Evolutionary conservation across 2,329 filamentous ascomycete genomes (phyloP).

Genomic region (Ophiostoma sp.): DNA sequence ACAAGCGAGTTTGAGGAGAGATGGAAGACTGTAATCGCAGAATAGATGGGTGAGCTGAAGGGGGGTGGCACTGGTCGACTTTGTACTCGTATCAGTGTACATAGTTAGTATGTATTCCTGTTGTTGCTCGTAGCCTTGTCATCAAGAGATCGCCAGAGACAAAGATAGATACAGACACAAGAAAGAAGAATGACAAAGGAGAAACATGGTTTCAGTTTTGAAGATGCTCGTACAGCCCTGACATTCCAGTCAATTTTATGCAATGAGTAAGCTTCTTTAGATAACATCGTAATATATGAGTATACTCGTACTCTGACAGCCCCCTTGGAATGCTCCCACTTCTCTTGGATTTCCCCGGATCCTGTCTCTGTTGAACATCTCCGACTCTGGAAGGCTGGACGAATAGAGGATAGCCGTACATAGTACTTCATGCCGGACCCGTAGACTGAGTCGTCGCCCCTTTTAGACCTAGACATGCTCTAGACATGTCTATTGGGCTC

Average conservation of each 20-base stretch:
- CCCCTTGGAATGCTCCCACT: background rate
- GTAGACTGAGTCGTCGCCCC: background rate
- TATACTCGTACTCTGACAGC: background rate
- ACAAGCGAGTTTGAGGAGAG: background rate
- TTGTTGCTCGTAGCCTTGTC: background rate
- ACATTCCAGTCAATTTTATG: background rate
- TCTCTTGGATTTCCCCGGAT: background rate
- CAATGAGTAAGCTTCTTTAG: background rate
- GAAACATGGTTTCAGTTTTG: conserved; percentile 7
- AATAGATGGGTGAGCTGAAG: background rate
- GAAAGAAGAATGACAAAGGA: background rate
- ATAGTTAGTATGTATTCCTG: too few relatives aligned
- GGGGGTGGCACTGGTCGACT: conserved; percentile 7
- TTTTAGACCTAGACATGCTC: background rate
- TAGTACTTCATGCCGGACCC: too few relatives aligned
- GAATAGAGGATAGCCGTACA: background rate
- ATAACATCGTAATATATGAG: too few relatives aligned
- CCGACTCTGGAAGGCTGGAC: background rate
- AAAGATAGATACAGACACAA: background rate
- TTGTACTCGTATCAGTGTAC: too few relatives aligned
- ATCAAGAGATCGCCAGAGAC: background rate
- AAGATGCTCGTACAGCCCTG: background rate
- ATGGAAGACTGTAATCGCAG: background rate
- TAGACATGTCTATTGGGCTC: background rate
- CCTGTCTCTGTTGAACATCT: background rate